Evolutionary conservation across 768 basidiomycete species (phyloP).

Genomic region (Russula vinacea): DNA sequence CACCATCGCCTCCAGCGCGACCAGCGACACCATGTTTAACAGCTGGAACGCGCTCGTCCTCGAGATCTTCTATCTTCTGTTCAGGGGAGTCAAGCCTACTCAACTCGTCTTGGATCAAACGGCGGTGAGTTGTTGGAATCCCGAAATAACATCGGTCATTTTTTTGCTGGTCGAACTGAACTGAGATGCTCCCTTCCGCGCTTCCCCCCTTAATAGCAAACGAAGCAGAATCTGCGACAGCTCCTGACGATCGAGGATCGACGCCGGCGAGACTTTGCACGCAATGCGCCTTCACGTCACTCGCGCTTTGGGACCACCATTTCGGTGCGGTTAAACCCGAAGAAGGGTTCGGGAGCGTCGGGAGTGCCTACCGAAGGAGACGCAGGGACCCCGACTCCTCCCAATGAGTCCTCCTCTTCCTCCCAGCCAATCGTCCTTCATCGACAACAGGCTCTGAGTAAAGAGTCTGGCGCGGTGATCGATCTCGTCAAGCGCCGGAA

Average conservation of each 20-base stretch:
- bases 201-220: constrained; percentile 49
- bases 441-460: constrained; percentile 74
- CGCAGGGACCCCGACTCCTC: constrained; percentile 31
- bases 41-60: constrained; percentile 86
- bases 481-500: constrained; percentile 54
- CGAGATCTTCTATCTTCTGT: constrained; percentile 90
- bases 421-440: constrained; percentile 73
- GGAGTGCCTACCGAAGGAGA: constrained; percentile 33
- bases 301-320: constrained; percentile 97
- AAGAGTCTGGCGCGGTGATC: constrained; percentile 64
- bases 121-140: constrained; percentile 46
- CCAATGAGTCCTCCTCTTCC: constrained; percentile 34
- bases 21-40: constrained; percentile 74
- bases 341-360: constrained; percentile 36
- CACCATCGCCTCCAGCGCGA: constrained; percentile 78
- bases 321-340: constrained; percentile 65
- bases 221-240: constrained; percentile 61
- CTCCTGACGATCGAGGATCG: constrained; percentile 77
- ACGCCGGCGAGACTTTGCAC: constrained; percentile 52
- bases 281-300: constrained; percentile 70
- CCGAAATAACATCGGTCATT: too few relatives aligned
- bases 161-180: neutral
- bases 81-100: constrained; percentile 70
- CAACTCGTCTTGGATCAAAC: constrained; percentile 57
- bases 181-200: neutral